phyloP scores from a whole-genome alignment of 2,329 filamentous ascomycete species.

The Blumeria hordei region DNA sequence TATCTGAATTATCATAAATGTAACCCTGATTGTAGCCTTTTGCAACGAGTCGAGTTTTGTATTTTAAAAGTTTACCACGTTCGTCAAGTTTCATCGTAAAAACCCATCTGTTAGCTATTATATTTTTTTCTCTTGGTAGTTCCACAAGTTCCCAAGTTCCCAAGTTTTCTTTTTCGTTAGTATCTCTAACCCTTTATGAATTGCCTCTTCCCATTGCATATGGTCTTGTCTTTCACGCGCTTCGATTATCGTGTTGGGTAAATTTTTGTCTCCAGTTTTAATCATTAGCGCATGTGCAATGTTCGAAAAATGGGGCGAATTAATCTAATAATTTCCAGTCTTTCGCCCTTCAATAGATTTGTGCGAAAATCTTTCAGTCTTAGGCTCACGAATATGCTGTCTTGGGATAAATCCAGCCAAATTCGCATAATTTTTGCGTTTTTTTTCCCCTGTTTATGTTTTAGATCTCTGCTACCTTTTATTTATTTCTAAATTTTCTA shows the following conservation, averaged over 20 bases:
- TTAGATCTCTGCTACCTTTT: not conserved
- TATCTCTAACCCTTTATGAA: not conserved
- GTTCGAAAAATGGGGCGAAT: not conserved
- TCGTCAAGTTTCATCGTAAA: not conserved
- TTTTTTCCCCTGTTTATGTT: not conserved
- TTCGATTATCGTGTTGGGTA: not conserved
- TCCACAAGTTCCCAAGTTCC: not conserved
- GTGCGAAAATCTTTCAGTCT: not conserved
- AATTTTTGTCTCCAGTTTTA: not conserved
- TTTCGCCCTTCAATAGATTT: not conserved
- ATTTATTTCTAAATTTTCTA: not conserved
- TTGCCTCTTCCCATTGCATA: not conserved
- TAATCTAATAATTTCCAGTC: not conserved
- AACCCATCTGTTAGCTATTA: not conserved
- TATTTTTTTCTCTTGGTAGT: not conserved
- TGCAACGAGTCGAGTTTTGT: not conserved
- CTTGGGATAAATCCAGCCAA: not conserved
- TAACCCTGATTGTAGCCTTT: not conserved
- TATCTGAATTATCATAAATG: not conserved
- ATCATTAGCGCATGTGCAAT: not conserved
- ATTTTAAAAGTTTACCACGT: not conserved
- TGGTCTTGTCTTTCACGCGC: not conserved
- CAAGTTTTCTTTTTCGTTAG: not conserved
- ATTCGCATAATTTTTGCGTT: not conserved
- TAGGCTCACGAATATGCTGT: not conserved